Base-by-base conservation (phyloP, 257 asterid genomes). In the Ligustrum vulgare region DNA sequence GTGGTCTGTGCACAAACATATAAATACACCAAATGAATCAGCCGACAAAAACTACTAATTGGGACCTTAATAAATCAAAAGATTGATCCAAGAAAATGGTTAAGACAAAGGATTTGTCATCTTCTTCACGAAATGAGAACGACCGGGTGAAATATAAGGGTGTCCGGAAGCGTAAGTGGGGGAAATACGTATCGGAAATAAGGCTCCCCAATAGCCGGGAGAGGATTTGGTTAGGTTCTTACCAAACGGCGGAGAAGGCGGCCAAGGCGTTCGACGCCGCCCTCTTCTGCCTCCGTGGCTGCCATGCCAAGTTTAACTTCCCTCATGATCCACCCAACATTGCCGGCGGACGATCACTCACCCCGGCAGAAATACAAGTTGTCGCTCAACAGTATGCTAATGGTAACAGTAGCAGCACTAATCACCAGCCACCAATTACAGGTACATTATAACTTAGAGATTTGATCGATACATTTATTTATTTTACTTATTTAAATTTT, bases 211-310 rank as follows among this genome's bases (percentile, higher is more conserved):
- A 78, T 6, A 78, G 81, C 74, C 32, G 81, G 31, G 81, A 78
- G 23, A 66, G 81, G 37, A 78, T 78, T 45, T 78, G 81, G 81
- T 8, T 78, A 1, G 81, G 81, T 0, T 78, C 81, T 0, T 72
- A 72, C 7, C 73, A 78, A 33, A 51, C 78, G 31, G 78, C 81
- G 0, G 81, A 78, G 31, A 78, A 72, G 64, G 81, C 81, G 0
- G 81, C 81, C 2, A 67, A 72, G 41, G 81, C 81, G 2, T 78
- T 78, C 65, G 81, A 78, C 56, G 78, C 69, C 0, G 81, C 81
- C 5, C 74, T 71, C 7, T 78, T 72, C 69, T 78, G 81, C 65
- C 81, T 78, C 15, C 81, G 81, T 2, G 81, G 81, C 39, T 34
- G 63, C 28, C 47, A 72, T 4, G 78, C 81, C 0, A 72, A 78